Base-by-base conservation (phyloP, 2,329 filamentous ascomycete species). In the Ceratocystis huliohia region DNA sequence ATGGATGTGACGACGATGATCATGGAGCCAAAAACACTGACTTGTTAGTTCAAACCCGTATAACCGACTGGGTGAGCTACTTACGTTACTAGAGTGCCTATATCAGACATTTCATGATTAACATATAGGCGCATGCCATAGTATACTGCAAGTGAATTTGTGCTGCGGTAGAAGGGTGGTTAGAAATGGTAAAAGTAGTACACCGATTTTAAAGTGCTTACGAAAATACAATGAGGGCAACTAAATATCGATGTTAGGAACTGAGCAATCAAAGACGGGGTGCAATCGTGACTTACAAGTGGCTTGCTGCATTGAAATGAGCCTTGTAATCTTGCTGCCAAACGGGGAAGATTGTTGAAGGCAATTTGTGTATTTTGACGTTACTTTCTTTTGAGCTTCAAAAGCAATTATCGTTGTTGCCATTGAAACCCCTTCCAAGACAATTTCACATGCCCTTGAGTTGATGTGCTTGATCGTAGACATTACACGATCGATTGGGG, bases 341-440 rank as follows among this genome's bases (percentile, higher is more conserved):
- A 72, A 71, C 33, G 71, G 72, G 6, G 73, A 71, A 0, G 78
- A 73, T 65, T 78, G 73, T 1, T 74, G 70, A 1, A 78, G 73
- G 69, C 75, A 76, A 3, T 66, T 30, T 0, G 69, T 70, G 65
- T 80, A 79, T 62, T 75, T 77, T 2, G 66, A 70, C 0, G 71
- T 70, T 59, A 79, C 71, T 3, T 73, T 70, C 0, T 69, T 68
- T 69, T 80, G 74, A 0, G 78, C 78, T 4, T 77, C 76, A 8
- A 77, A 75, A 0, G 78, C 75, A 3, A 77, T 72, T 1, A 80
- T 74, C n/a, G 78, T 78, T 8, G 78, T 74, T 28, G 79, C 75
- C 0, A 77, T 75, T 1, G 70, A 69, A 46, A 80, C 74, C 0
- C 75, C 73, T 67, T 80, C 78, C 1, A 74, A 74, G 0, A 77